These are phyloP conservation scores for Fistulina hepatica DNA, from an alignment of 1,284 basidiomycete species.

Conservation along the genomic window DNA sequence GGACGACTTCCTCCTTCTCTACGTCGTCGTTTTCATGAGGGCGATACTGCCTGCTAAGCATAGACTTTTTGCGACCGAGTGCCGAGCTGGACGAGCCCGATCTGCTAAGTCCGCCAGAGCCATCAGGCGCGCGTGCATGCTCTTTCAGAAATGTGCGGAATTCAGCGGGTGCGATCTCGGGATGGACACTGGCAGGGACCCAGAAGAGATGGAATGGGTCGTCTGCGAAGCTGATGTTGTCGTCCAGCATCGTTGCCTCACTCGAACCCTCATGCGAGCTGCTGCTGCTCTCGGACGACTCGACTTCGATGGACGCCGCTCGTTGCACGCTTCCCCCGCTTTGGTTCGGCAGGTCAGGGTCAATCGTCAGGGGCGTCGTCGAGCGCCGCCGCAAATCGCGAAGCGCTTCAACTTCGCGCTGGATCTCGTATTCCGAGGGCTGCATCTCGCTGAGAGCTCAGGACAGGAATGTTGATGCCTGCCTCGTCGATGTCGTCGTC, in stretches of 20 bases:
- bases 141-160: conserved; percentile 93
- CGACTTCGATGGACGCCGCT: conserved; percentile 19
- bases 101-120: conserved; percentile 22
- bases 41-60: conserved; percentile 83
- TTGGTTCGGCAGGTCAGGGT: conserved; percentile 76
- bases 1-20: conserved; percentile 58
- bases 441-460: too few species aligned
- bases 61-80: conserved; percentile 72
- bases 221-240: conserved; percentile 31
- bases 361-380: conserved; percentile 67
- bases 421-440: conserved; percentile 12
- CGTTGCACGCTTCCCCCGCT: conserved; percentile 19
- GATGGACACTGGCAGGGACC: conserved; percentile 94
- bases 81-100: conserved; percentile 30
- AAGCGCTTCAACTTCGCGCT: conserved; percentile 34
- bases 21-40: conserved; percentile 67
- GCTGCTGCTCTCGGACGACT: conserved; percentile 34
- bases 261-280: conserved; percentile 34
- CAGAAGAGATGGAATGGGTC: conserved; percentile 89
- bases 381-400: conserved; percentile 76
- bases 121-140: conserved; percentile 64
- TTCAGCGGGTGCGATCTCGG: conserved; percentile 93
- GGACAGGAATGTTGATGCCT: too few species aligned
- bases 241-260: conserved; percentile 16
- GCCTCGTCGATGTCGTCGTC: too few species aligned